These are phyloP conservation scores for Tillandsia leiboldiana DNA, from an alignment of 176 grass and related monocot genomes.

Conservation along the genomic window DNA sequence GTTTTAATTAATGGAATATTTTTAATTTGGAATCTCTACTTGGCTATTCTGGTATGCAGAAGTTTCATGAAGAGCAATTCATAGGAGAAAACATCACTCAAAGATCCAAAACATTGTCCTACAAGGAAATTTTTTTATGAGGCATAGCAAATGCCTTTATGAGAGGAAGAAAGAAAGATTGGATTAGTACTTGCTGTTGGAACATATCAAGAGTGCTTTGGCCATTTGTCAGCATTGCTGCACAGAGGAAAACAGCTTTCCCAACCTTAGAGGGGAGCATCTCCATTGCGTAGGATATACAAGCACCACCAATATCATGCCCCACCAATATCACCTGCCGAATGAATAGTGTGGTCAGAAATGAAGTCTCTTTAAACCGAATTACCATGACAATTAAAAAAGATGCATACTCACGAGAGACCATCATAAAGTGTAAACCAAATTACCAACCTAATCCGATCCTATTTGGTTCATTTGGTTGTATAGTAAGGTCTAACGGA, in stretches of 20 bases:
- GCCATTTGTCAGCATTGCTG: constrained; percentile 68
- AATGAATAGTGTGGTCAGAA: neutral
- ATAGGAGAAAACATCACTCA: no score
- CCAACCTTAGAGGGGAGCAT: constrained; percentile 58
- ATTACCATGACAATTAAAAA: neutral
- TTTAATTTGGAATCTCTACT: no score
- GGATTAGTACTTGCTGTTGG: constrained; percentile 55
- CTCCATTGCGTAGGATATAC: constrained; percentile 89
- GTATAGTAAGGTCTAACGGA: no score
- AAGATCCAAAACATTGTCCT: no score
- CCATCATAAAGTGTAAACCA: no score
- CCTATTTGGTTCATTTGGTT: no score
- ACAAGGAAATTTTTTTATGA: neutral
- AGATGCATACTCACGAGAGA: neutral
- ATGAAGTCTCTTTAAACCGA: neutral
- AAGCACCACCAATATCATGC: constrained; percentile 83
- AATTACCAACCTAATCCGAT: no score
- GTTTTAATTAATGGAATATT: no score
- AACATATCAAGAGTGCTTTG: constrained; percentile 70
- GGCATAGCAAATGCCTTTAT: neutral
- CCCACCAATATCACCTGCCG: constrained; percentile 82
- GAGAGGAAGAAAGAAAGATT: neutral
- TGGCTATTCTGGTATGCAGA: no score
- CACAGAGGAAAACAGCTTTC: constrained; percentile 83
- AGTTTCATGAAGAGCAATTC: no score